Conservation (phyloP, 768 basidiomycete genomes). For the Multifurca ochricompacta region DNA sequence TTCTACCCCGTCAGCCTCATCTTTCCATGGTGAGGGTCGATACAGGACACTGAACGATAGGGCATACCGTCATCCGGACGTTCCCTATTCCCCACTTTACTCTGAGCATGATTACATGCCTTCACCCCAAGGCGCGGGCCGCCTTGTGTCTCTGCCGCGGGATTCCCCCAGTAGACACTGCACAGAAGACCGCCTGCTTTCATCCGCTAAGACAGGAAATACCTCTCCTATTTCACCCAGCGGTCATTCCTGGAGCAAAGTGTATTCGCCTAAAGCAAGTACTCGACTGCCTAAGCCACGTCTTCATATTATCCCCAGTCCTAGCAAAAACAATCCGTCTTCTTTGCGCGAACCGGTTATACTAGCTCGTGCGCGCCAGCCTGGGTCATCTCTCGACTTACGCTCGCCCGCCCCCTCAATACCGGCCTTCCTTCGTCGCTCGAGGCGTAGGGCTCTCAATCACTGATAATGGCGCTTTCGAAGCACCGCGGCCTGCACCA, state of each 20-base stretch:
- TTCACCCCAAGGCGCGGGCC: not conserved
- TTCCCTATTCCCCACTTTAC: constrained; percentile 7
- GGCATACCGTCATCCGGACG: constrained; percentile 12
- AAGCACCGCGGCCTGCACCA: constrained; percentile 14
- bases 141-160: not conserved
- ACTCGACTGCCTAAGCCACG: not conserved
- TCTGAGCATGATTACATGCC: not conserved
- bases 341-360: not conserved
- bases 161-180: not conserved
- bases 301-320: not conserved
- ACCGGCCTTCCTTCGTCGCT: not conserved
- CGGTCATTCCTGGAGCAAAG: not conserved
- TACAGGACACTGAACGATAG: constrained; percentile 9
- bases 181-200: not conserved
- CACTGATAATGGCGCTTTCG: constrained; percentile 11
- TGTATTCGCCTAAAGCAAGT: not conserved
- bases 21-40: not conserved
- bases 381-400: constrained; percentile 2
- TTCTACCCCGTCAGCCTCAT: not conserved
- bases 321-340: not conserved
- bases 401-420: not conserved
- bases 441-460: constrained; percentile 3
- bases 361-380: not conserved
- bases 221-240: not conserved
- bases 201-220: not conserved